These are phyloP conservation scores for Dipodascopsis uninucleata DNA, from an alignment of 805 yeast species.

Conservation along the genomic window DNA sequence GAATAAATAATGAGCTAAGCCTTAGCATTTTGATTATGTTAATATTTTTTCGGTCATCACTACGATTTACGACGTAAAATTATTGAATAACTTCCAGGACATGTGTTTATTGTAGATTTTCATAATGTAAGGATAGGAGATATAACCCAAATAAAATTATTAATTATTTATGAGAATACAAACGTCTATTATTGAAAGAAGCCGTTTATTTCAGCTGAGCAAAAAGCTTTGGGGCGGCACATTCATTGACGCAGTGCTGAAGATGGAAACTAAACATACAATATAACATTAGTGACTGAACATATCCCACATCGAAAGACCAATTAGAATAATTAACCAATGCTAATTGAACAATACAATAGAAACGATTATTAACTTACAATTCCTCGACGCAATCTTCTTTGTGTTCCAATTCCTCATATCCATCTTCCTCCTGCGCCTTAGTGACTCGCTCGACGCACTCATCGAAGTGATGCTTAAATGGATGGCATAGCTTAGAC, in stretches of 20 bases:
- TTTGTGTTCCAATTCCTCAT: constrained; percentile 74
- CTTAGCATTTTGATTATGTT: no score
- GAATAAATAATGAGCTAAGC: no score
- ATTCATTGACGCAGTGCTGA: constrained; percentile 86
- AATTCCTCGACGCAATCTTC: constrained; percentile 98
- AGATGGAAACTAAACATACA: constrained; percentile 61
- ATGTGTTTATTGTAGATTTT: no score
- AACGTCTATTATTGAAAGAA: no score
- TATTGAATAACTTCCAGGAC: no score
- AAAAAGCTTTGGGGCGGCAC: constrained; percentile 31
- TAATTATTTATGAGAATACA: background rate
- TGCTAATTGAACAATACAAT: background rate
- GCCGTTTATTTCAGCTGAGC: constrained; percentile 33
- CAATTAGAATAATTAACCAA: constrained; percentile 3
- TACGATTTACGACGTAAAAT: no score
- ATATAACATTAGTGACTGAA: background rate
- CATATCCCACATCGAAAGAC: constrained; percentile 1
- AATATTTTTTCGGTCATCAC: no score
- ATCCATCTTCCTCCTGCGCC: constrained; percentile 79
- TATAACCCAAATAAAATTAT: background rate
- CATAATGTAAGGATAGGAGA: no score
- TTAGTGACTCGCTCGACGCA: constrained; percentile 93
- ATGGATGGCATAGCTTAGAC: constrained; percentile 62
- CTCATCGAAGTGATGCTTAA: constrained; percentile 86
- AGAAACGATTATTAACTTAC: constrained; percentile 24